Base-by-base conservation (phyloP, 345 rosid species). In the Aethionema arabicum region DNA sequence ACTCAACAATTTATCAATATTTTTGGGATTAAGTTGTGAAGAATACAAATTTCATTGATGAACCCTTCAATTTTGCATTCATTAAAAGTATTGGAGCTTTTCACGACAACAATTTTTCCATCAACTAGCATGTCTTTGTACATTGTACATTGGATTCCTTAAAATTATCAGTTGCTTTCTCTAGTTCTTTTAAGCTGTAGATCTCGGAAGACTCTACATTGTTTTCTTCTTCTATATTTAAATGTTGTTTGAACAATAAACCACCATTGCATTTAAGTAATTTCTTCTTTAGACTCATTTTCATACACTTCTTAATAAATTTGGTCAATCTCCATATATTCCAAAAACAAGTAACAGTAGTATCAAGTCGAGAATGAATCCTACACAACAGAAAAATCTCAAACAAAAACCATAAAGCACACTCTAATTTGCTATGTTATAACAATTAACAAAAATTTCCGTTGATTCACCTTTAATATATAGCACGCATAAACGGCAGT, bases 1-100 rank as follows among this genome's bases (percentile, higher is more conserved):
- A 3, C 85, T 83, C 30, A 78, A 36, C 8, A 79, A 53, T 11
- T 42, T 27, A 5, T 73, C 72, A 16, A 73, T 40, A 59, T 76
- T 70, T 4, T 72, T 59, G 11, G 70, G 83, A 2, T 68, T 66
- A 15, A 74, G 76, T 44, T 72, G 74, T 21, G 79, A 58, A 73
- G 62, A 12, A 66, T 65, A 3, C 66, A 65, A 3, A 83, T 77
- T 29, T 79, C 83, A 61, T 82, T 79, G 4, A 75, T 77, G 45
- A 82, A 79, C 2, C 67, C 81, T 59, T 74, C 75, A 0, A 76
- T 68, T 15, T 57, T 69, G 12, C 49, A 38, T 4, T 65, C 41
- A 7, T 66, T 33, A 3, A 42, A 58, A 5, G 70, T 30, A 14
- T 74, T 7, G 32, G 65, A 59, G 33, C 13, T 45, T 49, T 82